Conservation (phyloP, 2,329 filamentous ascomycete species). For the Parascedosporium putredinis region DNA sequence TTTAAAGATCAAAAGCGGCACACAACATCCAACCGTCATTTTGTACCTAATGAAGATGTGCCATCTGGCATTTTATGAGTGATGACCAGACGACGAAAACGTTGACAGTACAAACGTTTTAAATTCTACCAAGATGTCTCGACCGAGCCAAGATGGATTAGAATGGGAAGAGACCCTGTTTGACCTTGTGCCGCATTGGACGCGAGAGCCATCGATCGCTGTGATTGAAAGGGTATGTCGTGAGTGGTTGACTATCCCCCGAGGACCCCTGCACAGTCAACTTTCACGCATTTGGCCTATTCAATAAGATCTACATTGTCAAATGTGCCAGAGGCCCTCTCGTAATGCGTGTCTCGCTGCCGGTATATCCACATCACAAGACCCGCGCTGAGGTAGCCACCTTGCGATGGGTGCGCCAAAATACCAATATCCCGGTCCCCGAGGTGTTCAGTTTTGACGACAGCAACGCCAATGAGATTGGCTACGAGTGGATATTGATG, state of each 20-base stretch:
- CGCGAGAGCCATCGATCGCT: constrained; percentile 10
- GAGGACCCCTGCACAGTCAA: constrained; percentile 11
- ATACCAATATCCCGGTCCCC: constrained; percentile 23
- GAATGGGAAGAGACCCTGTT: constrained; percentile 11
- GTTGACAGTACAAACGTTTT: no score
- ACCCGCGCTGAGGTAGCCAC: constrained; percentile 28
- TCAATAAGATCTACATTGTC: constrained; percentile 17
- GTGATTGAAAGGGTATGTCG: constrained; percentile 13
- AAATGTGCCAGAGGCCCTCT: not conserved
- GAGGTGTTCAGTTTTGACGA: constrained; percentile 22
- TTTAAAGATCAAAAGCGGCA: no score
- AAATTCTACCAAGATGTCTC: not conserved
- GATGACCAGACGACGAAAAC: no score
- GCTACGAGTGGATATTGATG: constrained; percentile 31
- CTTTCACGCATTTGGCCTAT: constrained; percentile 11
- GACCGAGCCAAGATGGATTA: not conserved
- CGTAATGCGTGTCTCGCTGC: constrained; percentile 25
- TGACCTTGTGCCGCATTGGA: constrained; percentile 11
- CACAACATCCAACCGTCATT: no score
- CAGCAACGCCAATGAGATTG: constrained; percentile 22
- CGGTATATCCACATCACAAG: constrained; percentile 25
- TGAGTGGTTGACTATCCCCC: constrained; percentile 7
- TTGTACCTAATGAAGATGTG: no score
- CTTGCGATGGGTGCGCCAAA: constrained; percentile 19
- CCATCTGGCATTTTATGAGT: no score